These are phyloP conservation scores for Aspergillus costaricaensis DNA, from an alignment of 2,329 filamentous ascomycete species.

Conservation along the genomic window DNA sequence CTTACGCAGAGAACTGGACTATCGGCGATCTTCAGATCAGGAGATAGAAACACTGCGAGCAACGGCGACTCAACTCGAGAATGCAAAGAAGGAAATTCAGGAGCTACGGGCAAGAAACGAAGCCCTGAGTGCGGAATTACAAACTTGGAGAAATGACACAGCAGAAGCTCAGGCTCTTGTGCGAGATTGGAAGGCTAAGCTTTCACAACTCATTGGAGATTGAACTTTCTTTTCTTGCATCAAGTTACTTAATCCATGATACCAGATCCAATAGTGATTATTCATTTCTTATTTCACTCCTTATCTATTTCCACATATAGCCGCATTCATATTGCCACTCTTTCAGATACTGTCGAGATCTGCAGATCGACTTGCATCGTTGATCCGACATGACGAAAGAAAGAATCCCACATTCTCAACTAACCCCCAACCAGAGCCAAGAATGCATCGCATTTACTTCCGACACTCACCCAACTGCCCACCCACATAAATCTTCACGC, in stretches of 20 bases:
- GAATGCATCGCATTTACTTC: too few species aligned
- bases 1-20: background rate
- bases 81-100: background rate
- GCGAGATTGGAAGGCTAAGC: constrained; percentile 4
- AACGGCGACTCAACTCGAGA: background rate
- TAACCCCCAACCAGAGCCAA: too few species aligned
- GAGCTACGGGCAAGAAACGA: background rate
- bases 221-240: background rate
- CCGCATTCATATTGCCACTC: too few species aligned
- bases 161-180: background rate
- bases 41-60: background rate
- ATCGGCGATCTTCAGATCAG: background rate
- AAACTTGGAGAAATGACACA: background rate
- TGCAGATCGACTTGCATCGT: too few species aligned
- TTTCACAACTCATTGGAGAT: background rate
- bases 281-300: too few species aligned
- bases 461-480: too few species aligned
- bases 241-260: too few species aligned
- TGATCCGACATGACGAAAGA: too few species aligned
- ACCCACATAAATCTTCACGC: background rate
- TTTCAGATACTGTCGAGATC: too few species aligned
- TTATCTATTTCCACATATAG: too few species aligned
- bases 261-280: too few species aligned
- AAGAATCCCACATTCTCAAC: too few species aligned
- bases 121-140: background rate